Conservation (phyloP, 2,329 filamentous ascomycete genomes). For the Cyphellophora attinorum region DNA sequence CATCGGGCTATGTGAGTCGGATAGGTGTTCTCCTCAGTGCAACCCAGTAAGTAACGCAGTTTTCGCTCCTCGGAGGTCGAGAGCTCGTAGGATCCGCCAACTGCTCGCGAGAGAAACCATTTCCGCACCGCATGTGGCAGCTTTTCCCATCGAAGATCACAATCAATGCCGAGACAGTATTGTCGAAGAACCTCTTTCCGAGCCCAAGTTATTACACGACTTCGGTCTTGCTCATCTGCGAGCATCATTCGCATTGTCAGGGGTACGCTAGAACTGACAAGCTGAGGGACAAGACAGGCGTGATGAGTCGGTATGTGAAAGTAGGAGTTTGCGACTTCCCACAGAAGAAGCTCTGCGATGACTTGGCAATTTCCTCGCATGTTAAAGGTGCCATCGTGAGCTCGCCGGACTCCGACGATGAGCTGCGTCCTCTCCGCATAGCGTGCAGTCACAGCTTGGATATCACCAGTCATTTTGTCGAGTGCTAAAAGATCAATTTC, state of each 20-base stretch:
- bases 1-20: conserved; percentile 36
- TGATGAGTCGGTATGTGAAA: conserved; percentile 28
- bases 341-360: conserved; percentile 29
- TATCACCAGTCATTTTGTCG: conserved; percentile 24
- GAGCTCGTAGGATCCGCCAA: conserved; percentile 33
- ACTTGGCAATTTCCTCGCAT: conserved; percentile 27
- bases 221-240: conserved; percentile 26
- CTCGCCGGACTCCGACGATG: conserved; percentile 23
- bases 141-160: conserved; percentile 42
- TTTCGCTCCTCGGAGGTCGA: not conserved
- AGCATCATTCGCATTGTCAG: conserved; percentile 16
- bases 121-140: conserved; percentile 37
- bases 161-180: conserved; percentile 40
- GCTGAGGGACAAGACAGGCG: conserved; percentile 24
- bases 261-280: conserved; percentile 21
- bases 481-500: conserved; percentile 25
- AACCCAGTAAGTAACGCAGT: not conserved
- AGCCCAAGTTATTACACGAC: conserved; percentile 29
- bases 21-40: not conserved
- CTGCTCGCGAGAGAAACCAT: conserved; percentile 36
- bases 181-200: conserved; percentile 38
- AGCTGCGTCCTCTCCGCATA: conserved; percentile 21
- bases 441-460: conserved; percentile 26
- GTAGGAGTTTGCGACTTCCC: conserved; percentile 26
- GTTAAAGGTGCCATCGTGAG: conserved; percentile 23